phyloP scores from a whole-genome alignment of 768 basidiomycete genomes.

The Rhizopogon vinicolor region DNA sequence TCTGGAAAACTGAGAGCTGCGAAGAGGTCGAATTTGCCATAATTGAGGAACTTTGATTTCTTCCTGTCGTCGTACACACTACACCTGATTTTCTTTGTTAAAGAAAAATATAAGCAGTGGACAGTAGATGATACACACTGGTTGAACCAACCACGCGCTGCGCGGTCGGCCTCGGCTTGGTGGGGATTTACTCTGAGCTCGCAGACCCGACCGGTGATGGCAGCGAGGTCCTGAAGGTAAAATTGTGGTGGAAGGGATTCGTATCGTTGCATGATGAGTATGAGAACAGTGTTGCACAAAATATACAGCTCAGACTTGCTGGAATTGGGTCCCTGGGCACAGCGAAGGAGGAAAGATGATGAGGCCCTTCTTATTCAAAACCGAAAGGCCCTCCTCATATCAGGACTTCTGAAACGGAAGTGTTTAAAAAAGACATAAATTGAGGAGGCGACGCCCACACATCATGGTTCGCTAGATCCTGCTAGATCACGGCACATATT shows the following conservation, averaged over 20 bases:
- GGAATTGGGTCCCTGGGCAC: conserved; percentile 10
- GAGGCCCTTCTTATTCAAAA: conserved; percentile 26
- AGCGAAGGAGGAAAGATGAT: conserved; percentile 2
- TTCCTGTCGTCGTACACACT: conserved; percentile 31
- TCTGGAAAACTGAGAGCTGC: conserved; percentile 35
- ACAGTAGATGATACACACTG: conserved; percentile 12
- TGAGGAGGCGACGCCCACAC: conserved; percentile 17
- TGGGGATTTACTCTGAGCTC: conserved; percentile 29
- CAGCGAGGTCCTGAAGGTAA: conserved; percentile 29
- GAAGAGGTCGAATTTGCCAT: conserved; percentile 34
- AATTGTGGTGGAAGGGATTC: conserved; percentile 28
- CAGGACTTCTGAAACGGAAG: conserved; percentile 17
- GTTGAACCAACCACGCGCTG: conserved; percentile 30
- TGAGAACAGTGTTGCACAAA: conserved; percentile 5
- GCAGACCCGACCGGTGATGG: conserved; percentile 31
- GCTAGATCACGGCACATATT: conserved; percentile 27
- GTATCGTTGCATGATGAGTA: conserved; percentile 25
- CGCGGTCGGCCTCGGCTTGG: conserved; percentile 29
- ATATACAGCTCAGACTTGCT: conserved; percentile 24
- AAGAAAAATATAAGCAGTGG: not conserved
- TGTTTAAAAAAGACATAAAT: conserved; percentile 23
- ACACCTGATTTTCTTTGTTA: conserved; percentile 14
- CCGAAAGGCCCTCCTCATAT: conserved; percentile 11
- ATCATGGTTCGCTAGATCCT: conserved; percentile 23
- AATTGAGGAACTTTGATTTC: conserved; percentile 30